These are phyloP conservation scores for Bryoerythrophyllum caledonicum DNA, from an alignment of 225 moss, liverwort and hornwort genomes.

Conservation along the genomic window DNA sequence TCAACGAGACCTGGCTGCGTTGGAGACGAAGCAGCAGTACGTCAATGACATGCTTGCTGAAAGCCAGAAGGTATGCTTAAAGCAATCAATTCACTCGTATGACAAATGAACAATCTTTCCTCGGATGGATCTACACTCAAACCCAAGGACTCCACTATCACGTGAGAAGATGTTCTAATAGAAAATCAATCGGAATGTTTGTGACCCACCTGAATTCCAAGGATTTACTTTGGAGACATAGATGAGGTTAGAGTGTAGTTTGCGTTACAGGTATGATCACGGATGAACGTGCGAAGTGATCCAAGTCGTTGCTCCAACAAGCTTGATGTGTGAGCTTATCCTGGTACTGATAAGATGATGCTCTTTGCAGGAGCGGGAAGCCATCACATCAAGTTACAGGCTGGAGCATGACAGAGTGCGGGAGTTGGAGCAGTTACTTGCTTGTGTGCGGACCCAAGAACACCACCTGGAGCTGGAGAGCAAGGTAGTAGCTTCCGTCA, in stretches of 20 bases:
- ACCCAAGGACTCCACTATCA: neutral
- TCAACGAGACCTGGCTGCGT: conserved; percentile 48
- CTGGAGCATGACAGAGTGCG: conserved; percentile 77
- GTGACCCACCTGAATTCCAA: too few relatives aligned
- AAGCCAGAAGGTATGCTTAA: conserved; percentile 47
- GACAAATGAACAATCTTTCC: neutral
- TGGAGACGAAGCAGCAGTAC: conserved; percentile 63
- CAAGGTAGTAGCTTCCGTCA: conserved; percentile 46
- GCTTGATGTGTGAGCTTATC: conserved; percentile 14
- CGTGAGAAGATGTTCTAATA: too few relatives aligned
- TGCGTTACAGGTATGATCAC: neutral
- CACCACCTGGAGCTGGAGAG: conserved; percentile 74
- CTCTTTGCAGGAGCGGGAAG: conserved; percentile 58
- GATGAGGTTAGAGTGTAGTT: too few relatives aligned
- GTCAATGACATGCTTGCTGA: conserved; percentile 48
- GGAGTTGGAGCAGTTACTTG: conserved; percentile 75
- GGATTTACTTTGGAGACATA: too few relatives aligned
- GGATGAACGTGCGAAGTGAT: neutral
- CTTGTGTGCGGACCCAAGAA: conserved; percentile 71
- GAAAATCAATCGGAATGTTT: too few relatives aligned
- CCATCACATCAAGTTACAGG: conserved; percentile 53
- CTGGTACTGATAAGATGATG: conserved; percentile 4
- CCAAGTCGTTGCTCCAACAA: neutral
- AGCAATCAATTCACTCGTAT: neutral
- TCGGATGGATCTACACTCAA: neutral